A percentile compares a stretch with the other conserved stretches of the same genome.
These are phyloP conservation scores for Colletotrichum tabaci DNA, from an alignment of 2,329 filamentous ascomycete genomes.

Conservation along the genomic window DNA sequence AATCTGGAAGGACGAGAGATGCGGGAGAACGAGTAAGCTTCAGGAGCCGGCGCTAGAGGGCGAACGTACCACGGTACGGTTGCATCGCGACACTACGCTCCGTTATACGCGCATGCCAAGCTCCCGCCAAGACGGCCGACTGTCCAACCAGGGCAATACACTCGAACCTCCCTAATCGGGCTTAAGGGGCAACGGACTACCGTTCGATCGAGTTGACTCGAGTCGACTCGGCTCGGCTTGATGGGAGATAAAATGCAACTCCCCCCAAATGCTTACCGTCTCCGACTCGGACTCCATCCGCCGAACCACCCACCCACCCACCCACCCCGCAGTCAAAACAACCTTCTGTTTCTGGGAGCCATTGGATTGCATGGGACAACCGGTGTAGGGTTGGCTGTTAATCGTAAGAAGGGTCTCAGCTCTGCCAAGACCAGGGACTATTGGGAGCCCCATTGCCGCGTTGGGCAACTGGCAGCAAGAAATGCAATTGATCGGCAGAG, in stretches of 20 bases:
- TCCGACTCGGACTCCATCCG: background rate
- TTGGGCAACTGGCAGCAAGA: background rate
- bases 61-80: background rate
- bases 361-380: background rate
- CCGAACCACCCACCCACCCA: background rate
- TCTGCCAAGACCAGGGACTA: slow-evolving; percentile 11
- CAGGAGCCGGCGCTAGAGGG: slow-evolving; percentile 21
- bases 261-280: background rate
- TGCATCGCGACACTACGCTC: slow-evolving; percentile 17
- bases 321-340: slow-evolving; percentile 1
- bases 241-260: background rate
- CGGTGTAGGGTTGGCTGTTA: background rate
- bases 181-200: background rate
- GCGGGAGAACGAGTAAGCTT: slow-evolving; percentile 25
- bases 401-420: background rate
- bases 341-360: slow-evolving; percentile 19
- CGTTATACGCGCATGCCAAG: slow-evolving; percentile 29
- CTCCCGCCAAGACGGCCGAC: slow-evolving; percentile 27
- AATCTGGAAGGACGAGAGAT: slow-evolving; percentile 18
- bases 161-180: slow-evolving; percentile 32
- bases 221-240: background rate
- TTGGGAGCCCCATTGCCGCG: slow-evolving; percentile 14
- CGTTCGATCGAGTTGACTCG: background rate
- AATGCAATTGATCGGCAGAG: background rate
- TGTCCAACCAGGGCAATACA: slow-evolving; percentile 30